phyloP scores from a whole-genome alignment of 306 rosid species.

The Coriaria nepalensis region DNA sequence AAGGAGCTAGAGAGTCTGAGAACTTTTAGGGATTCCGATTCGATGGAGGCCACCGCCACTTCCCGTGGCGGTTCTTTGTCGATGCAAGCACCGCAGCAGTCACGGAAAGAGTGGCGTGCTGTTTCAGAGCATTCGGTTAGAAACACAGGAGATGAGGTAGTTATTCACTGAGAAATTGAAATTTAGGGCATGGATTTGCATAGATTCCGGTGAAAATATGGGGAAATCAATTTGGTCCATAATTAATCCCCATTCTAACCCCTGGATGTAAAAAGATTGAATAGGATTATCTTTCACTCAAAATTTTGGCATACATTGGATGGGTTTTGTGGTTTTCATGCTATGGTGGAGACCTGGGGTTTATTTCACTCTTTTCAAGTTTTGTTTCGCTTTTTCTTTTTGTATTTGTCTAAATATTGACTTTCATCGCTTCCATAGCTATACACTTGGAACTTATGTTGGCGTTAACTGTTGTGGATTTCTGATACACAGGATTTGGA shows the following conservation, averaged over 20 bases:
- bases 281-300: no score
- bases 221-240: no score
- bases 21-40: conserved; percentile 17
- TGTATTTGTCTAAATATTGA: not conserved
- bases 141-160: conserved; percentile 65
- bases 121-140: conserved; percentile 63
- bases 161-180: conserved; percentile 6
- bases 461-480: conserved; percentile 1
- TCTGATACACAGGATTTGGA: conserved; percentile 46
- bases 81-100: conserved; percentile 30
- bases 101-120: conserved; percentile 82
- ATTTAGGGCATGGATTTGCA: conserved; percentile 22
- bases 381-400: not conserved
- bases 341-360: no score
- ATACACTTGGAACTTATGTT: not conserved
- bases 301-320: no score
- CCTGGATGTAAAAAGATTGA: no score
- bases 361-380: not conserved
- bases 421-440: no score
- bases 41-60: conserved; percentile 72
- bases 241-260: no score
- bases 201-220: not conserved
- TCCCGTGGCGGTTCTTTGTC: conserved; percentile 54
- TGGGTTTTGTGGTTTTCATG: no score
- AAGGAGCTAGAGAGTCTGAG: conserved; percentile 22